Conservation (phyloP, 1,139 yeast species). For the Geotrichum aggregatum region DNA sequence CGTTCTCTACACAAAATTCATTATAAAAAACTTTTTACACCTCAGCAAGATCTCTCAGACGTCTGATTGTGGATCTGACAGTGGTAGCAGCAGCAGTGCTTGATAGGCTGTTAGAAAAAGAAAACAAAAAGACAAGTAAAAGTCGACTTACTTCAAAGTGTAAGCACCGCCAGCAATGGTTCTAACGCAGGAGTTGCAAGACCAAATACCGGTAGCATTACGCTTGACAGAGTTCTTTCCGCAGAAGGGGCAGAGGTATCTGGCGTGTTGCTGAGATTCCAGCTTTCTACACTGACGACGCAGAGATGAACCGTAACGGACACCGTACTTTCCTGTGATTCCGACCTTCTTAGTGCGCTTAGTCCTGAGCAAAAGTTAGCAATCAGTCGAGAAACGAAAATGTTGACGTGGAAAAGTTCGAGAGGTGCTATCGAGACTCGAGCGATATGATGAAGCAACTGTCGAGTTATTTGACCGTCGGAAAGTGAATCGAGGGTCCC, state of each 20-base stretch:
- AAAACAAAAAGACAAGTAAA: no score
- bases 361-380: constrained; percentile 54
- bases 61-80: constrained; percentile 99
- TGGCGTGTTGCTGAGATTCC: constrained; percentile 98
- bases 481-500: no score
- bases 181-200: constrained; percentile 89
- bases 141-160: constrained; percentile 64
- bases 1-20: constrained; percentile 19
- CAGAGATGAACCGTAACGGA: constrained; percentile 99
- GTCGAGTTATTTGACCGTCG: no score
- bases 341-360: constrained; percentile 99
- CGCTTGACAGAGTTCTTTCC: constrained; percentile 98
- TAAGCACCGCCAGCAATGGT: constrained; percentile 99
- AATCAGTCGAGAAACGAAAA: background rate
- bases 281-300: constrained; percentile 99
- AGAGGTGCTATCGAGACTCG: background rate
- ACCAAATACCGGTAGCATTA: constrained; percentile 99
- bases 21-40: constrained; percentile 54
- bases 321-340: constrained; percentile 99
- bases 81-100: constrained; percentile 98
- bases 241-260: constrained; percentile 99
- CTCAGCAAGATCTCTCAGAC: constrained; percentile 99
- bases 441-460: no score
- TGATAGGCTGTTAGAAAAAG: constrained; percentile 6
- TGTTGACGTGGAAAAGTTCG: background rate